Base-by-base conservation (phyloP, 768 basidiomycete species). In the Candolleomyces aberdarensis region DNA sequence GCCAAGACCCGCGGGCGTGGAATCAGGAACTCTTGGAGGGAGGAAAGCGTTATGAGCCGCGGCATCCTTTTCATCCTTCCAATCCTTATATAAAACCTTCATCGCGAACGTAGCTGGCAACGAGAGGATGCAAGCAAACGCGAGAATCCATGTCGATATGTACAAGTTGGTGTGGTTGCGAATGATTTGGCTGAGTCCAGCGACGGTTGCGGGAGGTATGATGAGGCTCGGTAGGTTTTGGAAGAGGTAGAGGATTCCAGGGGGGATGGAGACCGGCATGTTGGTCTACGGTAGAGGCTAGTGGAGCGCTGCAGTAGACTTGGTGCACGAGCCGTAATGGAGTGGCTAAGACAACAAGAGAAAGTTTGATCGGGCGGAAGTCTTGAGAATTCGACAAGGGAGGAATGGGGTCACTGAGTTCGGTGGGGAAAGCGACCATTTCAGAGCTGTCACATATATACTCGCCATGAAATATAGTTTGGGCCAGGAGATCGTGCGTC, bases 201-300 rank as follows among this genome's bases (percentile, higher is more conserved):
- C 32, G 54, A 50, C 32, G 36, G 22, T 17, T 31, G 57, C 31
- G 31, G 63, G 17, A 20, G 60, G 57, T 32, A 57, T 46, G 44
- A 66, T 26, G 36, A 58, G 41, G 44, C 43, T 61, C 3, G 67
- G 69, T 0, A 64, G 61, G 54, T 64, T 62, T 55, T 63, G 64
- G n/a, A 67, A 15, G 52, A 72, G 67, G 43, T 69, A 72, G 13
- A 62, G 41, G 52, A 70, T 66, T 5, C 71, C 71, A 11, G 71
- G 71, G 4, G 71, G 69, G 5, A 36, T 1, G 3, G 36, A 36
- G 11, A 36, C 11, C 6, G 36, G 36, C 36, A 36, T 36, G 36
- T 8, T 36, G 11, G 3, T 36, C 6, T 3, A 11, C 36, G 36
- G 36, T 36, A 11, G 36, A 36, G 36, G 36, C 11, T 36, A 5